Evolutionary conservation across 768 basidiomycete genomes (phyloP), one percentile per base, ranked within the genome.

Genomic region (Tricholoma bakamatsutake): DNA sequence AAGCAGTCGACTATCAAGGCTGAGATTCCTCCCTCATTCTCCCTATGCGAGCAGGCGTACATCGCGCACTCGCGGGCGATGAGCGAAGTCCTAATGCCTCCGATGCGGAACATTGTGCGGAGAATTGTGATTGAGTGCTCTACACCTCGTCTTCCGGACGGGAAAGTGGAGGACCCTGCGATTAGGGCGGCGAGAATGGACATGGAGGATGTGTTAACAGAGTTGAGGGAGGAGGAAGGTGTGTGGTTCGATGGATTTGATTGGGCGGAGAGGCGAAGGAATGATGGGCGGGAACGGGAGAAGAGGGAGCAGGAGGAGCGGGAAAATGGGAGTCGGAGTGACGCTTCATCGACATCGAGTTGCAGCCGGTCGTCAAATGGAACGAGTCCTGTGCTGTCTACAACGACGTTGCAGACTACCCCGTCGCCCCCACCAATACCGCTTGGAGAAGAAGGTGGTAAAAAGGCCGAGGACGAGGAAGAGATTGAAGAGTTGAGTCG

Each of bases 241-340:
- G 71, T 84, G 2, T 90, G 88, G 88, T 85, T 81, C 55, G 84
- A 88, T 52, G 87, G 87, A 0, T 74, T 86, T 2, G 85, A 89
- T 63, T 88, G 87, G 85, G 62, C 80, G 5, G 79, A 80, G 64
- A 66, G 76, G 53, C 70, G 75, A 58, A 64, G 71, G 55, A 80
- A 81, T 51, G 71, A 73, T 42, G 65, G 64, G 45, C 55, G 59
- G 21, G 63, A 65, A 60, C 57, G 55, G 31, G 62, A 67, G 59
- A 54, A 61, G 56, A 64, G 56, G 34, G 67, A 66, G 58, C 60
- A 61, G 55, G 66, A 64, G 34, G 67, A 66, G 58, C 60, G 61
- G 55, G 66, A 64, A 61, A 56, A 58, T 57, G 55, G 17, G 59
- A 62, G 39, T 65, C 52, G 78, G 40, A 80, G 80, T 47, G 79